Base-by-base conservation (phyloP, 1,139 yeast genomes). In the Meyerozyma athensensis region DNA sequence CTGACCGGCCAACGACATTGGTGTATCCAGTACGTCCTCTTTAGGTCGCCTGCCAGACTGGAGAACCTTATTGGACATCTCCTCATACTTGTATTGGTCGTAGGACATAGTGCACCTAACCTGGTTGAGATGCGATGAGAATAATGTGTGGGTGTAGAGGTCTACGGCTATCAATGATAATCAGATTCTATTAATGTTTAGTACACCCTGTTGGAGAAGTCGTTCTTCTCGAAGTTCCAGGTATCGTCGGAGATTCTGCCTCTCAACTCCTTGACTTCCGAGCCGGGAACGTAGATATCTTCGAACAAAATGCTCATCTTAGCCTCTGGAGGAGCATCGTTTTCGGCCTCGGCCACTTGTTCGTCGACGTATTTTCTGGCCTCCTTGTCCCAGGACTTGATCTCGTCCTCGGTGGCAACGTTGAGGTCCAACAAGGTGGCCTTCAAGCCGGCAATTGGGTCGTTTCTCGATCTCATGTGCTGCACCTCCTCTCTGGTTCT, bases 401-500 rank as follows among this genome's bases (percentile, higher is more conserved):
- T 78, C 74, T 92, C 97, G 42, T 83, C 95, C 74, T 92, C 98
- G 46, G 94, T 74, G 46, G 96, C 95, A 54, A 92, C 79, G 44
- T 76, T 79, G 63, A 80, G 74, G 51, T 89, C 97, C 56, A 90
- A 66, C 54, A 92, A 73, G 44, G 80, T 84, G 57, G 81, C 81
- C 79, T 90, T 90, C 61, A 92, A 80, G 50, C 97, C 97, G 43
- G 96, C 92, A 66, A 92, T 89, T 55, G 97, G 97, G 66, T 92
- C 98, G 64, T 85, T 89, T 74, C 90, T 84, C 35, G 97, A 87
- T 77, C 98, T 85, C 97, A 92, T 90, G 76, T 92, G 94, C 72
- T 90, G 97, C 53, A 92, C 95, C 75, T 92, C 98, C 73, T 92
- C 98, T 75, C 98, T 89, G 61, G 98, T 92, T 79, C 97, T 83